Evolutionary conservation across 495 filamentous ascomycete species (phyloP).

Genomic region (Lasiosphaeria ovina): DNA sequence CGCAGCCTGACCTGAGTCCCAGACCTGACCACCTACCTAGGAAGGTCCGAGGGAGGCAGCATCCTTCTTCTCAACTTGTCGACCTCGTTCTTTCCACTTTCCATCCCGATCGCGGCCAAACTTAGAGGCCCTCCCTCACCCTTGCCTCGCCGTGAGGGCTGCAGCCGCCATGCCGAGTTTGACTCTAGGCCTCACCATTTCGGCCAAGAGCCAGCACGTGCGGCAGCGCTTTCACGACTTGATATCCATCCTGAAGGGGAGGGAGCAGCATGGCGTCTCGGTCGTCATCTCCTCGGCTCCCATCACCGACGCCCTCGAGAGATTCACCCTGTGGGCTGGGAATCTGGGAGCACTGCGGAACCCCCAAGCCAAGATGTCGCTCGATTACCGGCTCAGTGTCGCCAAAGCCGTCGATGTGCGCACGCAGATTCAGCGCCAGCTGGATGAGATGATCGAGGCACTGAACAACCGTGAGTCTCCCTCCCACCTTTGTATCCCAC

Average conservation of each 20-base stretch:
- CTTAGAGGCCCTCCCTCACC: background rate
- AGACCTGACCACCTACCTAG: background rate
- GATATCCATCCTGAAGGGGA: background rate
- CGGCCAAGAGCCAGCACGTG: constrained; percentile 2
- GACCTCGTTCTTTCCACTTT: background rate
- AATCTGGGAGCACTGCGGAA: constrained; percentile 15
- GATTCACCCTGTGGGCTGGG: constrained; percentile 21
- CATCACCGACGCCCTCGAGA: constrained; percentile 13
- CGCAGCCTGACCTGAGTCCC: background rate
- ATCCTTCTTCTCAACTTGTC: background rate
- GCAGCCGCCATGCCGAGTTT: background rate
- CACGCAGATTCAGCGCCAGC: background rate
- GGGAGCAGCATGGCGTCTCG: background rate
- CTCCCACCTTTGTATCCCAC: too few relatives aligned
- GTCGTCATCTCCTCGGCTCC: background rate
- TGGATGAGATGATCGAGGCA: constrained; percentile 6
- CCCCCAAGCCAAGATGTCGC: constrained; percentile 9
- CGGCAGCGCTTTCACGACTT: constrained; percentile 1
- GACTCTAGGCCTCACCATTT: background rate
- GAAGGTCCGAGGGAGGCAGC: background rate
- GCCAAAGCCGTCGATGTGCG: background rate
- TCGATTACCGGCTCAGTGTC: constrained; percentile 9
- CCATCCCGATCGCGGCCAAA: background rate
- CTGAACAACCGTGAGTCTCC: constrained; percentile 1
- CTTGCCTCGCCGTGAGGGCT: too few relatives aligned